phyloP scores from a whole-genome alignment of 768 basidiomycete genomes.

The Kondoa subrosea region DNA sequence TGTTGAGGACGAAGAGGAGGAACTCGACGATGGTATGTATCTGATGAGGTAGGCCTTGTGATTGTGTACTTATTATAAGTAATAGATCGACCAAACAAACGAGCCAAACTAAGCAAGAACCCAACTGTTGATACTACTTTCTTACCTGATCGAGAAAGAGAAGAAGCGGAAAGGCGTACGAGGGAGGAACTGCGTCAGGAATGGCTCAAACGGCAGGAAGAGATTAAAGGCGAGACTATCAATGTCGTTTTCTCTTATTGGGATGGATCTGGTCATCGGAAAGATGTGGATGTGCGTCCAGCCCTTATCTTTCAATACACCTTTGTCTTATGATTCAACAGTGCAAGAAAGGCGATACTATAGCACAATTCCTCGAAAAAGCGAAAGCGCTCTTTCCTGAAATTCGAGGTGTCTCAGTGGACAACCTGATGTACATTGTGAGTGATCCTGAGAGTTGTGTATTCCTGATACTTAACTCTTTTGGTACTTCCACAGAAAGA shows the following conservation, averaged over 20 bases:
- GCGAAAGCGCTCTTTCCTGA: constrained; percentile 86
- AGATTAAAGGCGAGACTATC: constrained; percentile 44
- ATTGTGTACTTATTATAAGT: neutral
- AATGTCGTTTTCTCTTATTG: constrained; percentile 93
- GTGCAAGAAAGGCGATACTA: constrained; percentile 94
- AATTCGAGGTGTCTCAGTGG: constrained; percentile 69
- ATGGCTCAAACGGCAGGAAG: constrained; percentile 59
- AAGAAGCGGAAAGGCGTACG: constrained; percentile 74
- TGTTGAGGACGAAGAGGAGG: constrained; percentile 53
- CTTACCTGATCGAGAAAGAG: constrained; percentile 90
- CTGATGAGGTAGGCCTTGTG: neutral
- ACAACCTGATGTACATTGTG: constrained; percentile 98
- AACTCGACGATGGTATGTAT: constrained; percentile 13
- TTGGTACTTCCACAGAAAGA: constrained; percentile 55
- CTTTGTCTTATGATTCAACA: constrained; percentile 30
- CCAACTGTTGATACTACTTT: constrained; percentile 95
- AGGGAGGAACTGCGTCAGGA: constrained; percentile 74
- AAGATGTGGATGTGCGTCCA: constrained; percentile 60
- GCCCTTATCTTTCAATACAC: neutral
- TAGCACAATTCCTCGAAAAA: constrained; percentile 74
- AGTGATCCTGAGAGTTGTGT: constrained; percentile 29
- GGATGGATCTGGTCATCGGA: constrained; percentile 95
- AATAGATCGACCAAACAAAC: constrained; percentile 27
- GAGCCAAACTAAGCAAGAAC: constrained; percentile 69
- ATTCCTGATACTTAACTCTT: too few species aligned